phyloP scores from a whole-genome alignment of 495 filamentous ascomycete species.

The Chaetomidium leptoderma region DNA sequence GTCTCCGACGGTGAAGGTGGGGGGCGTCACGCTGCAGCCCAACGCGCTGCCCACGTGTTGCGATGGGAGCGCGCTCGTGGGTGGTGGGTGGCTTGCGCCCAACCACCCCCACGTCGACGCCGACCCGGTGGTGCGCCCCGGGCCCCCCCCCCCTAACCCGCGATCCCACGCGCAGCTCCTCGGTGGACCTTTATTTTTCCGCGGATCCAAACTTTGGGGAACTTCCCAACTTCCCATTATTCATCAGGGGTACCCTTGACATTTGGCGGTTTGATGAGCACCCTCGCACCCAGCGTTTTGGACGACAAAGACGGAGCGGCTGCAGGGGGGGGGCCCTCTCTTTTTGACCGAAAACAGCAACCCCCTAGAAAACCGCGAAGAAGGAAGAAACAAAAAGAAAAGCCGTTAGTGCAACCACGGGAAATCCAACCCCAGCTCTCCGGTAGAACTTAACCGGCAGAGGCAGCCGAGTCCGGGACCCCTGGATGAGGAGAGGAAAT shows the following conservation, averaged over 20 bases:
- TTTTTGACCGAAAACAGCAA: not conserved
- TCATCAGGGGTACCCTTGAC: not conserved
- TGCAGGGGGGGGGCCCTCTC: not conserved
- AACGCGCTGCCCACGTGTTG: not conserved
- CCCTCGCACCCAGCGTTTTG: not conserved
- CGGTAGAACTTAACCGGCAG: not conserved
- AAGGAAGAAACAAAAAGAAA: not conserved
- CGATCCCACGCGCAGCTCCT: not conserved
- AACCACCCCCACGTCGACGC: not conserved
- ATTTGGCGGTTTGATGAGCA: no score
- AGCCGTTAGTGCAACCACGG: not conserved
- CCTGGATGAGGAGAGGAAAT: not conserved
- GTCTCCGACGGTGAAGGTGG: not conserved
- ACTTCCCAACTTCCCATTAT: not conserved
- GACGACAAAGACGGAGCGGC: not conserved
- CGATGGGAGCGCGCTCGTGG: not conserved
- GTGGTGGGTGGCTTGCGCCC: not conserved
- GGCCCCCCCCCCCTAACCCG: no score
- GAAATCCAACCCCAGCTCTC: not conserved
- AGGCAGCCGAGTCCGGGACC: not conserved
- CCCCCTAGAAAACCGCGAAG: not conserved
- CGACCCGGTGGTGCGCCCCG: not conserved
- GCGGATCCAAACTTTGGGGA: slow-evolving; percentile 1
- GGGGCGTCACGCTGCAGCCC: not conserved
- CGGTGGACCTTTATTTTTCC: not conserved